Base-by-base conservation (phyloP, 2,329 filamentous ascomycete species). In the Xylariaceae sp. region DNA sequence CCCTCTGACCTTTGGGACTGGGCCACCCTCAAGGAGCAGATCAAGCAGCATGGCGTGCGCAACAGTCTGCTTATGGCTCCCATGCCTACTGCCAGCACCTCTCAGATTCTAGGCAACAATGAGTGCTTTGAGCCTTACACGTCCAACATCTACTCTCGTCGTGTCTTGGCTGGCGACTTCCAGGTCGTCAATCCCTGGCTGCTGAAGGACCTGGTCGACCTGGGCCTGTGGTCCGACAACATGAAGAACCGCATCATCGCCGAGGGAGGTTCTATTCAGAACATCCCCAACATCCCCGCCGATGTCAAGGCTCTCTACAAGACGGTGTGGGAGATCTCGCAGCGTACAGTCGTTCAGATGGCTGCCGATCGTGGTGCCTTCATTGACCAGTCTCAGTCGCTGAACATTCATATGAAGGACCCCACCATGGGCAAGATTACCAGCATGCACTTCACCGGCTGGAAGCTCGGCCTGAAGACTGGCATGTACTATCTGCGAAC, bases 241-340 rank as follows among this genome's bases (percentile, higher is more conserved):
- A 98, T 98, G 92, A 98, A 98, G 83, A 98, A 98, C 75, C 88
- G 92, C 56, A 98, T 98, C 74, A 98, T 98, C 59, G 85, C 92
- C 41, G 90, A 96, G 47, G 87, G 87, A 52, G 92, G 92, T 51
- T 97, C 90, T 14, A 85, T 98, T 40, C 92, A 97, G 67, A 90
- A 92, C 66, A 90, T 98, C 48, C 86, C 90, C 60, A 97, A 94
- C 68, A 96, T 98, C 48, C 90, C 92, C 11, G 79, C 85, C 21
- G 92, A 98, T 54, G 85, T 94, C 74, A 98, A 98, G 74, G 81
- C 83, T 27, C 77, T 98, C 5, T 98, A 98, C 79, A 98, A 98
- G 82, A 98, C 92, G 3, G 92, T 98, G 15, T 98, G 92, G 92
- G 92, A 98, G 64, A 96, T 98, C 58, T 94, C 88, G 14, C 92